Base-by-base conservation (phyloP, 345 rosid genomes). In the Aegle marmelos region DNA sequence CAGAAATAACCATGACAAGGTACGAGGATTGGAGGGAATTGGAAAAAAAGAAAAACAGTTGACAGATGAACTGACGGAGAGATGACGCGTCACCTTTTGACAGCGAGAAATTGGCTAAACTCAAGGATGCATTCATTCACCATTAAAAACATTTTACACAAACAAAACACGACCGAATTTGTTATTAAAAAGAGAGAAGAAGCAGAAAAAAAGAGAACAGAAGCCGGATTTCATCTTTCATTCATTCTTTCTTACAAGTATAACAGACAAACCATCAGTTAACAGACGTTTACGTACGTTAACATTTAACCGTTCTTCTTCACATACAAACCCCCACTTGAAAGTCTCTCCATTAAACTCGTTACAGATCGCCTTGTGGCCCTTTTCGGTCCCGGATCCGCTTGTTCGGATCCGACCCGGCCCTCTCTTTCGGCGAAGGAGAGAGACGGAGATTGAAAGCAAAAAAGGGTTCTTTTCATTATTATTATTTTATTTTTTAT, bases 31-130 rank as follows among this genome's bases (percentile, higher is more conserved):
- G 17, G 50, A 0, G 5, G 50, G 50, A 0, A 45, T 11, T 45
- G 17, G 5, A 3, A 45, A 45, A 41, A 41, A 16, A 64, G 9
- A 22, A 67, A 36, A 67, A 7, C 50, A 28, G 36, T 28, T 28
- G 4, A 19, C 27, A 5, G 16, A 17, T 27, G 10, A 14, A 36
- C 25, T 16, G 48, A 34, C 25, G 9, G 17, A 24, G 59, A 24
- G 69, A 41, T 53, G 78, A 75, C 71, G 53, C 65, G 76, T 60
- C 66, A 58, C 9, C 19, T 17, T 4, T 27, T 11, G 66, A 69
- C 79, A 37, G 74, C 79, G 74, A 68, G n/a, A 68, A 68, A 36
- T 36, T 76, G 21, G 56, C 68, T 10, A 34, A 36, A 60, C 34
- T 50, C 66, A 65, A 62, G 62, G 45, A 39, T 37, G 0, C 41